A percentile compares a stretch with the other conserved stretches of the same genome.
Evolutionary conservation across 495 filamentous ascomycete genomes (phyloP).

Genomic region (Niebla homalea): DNA sequence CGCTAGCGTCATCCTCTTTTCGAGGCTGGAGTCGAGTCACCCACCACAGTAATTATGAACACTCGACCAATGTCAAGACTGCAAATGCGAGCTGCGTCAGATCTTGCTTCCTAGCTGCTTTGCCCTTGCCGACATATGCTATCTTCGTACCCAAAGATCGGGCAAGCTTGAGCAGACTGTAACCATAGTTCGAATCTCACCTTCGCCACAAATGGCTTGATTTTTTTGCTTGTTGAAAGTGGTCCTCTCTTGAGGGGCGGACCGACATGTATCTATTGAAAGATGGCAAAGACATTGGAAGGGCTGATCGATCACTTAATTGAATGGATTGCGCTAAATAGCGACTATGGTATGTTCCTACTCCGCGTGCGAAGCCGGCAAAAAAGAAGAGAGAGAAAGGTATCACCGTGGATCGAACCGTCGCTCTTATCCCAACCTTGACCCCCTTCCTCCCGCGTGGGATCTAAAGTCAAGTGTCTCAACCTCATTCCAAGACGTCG

Average conservation of each 20-base stretch:
- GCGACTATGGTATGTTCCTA: constrained; percentile 50
- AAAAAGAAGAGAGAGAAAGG: no score
- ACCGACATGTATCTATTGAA: background rate
- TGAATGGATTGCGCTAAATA: constrained; percentile 55
- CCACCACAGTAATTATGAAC: background rate
- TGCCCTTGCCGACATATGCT: background rate
- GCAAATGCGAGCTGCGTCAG: background rate
- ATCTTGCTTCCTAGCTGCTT: background rate
- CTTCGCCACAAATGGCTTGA: constrained; percentile 8
- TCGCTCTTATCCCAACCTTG: constrained; percentile 2
- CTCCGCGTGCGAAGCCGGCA: background rate
- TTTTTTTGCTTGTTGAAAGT: background rate
- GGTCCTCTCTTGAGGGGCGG: constrained; percentile 7
- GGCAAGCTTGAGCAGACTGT: background rate
- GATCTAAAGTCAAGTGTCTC: background rate
- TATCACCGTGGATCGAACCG: background rate
- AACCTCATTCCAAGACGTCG: no score
- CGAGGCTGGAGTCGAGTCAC: background rate
- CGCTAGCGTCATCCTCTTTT: background rate
- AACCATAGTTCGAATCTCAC: constrained; percentile 7
- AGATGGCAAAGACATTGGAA: constrained; percentile 56
- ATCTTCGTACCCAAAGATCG: background rate
- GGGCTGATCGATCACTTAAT: constrained; percentile 59
- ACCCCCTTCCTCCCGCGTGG: constrained; percentile 10
- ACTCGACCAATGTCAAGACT: background rate